phyloP scores from a whole-genome alignment of 495 filamentous ascomycete species.

The Penicillium malachiteum region DNA sequence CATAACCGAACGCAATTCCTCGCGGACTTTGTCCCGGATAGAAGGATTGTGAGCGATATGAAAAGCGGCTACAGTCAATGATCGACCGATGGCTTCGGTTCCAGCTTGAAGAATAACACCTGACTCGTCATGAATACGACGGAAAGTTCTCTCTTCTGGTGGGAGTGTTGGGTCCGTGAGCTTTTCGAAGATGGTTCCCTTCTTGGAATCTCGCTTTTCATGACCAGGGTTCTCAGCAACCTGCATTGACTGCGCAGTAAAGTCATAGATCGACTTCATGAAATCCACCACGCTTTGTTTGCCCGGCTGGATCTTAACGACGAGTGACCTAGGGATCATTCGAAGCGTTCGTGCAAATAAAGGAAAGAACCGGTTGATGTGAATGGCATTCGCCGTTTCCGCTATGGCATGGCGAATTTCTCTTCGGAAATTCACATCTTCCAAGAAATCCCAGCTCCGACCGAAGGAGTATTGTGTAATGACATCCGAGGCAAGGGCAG shows the following conservation, averaged over 20 bases:
- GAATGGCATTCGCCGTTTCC: not conserved
- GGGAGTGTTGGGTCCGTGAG: constrained; percentile 15
- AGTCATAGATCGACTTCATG: too few species aligned
- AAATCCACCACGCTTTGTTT: too few species aligned
- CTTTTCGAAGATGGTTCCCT: constrained; percentile 11
- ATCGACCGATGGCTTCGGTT: constrained; percentile 30
- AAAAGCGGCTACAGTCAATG: constrained; percentile 24
- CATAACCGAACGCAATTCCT: constrained; percentile 25
- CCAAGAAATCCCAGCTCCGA: constrained; percentile 12
- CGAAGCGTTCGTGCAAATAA: not conserved
- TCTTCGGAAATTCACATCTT: constrained; percentile 7
- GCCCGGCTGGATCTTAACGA: too few species aligned
- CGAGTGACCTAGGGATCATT: too few species aligned
- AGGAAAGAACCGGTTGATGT: not conserved
- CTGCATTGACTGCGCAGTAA: not conserved
- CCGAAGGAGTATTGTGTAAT: constrained; percentile 44
- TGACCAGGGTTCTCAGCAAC: not conserved
- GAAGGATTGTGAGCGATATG: constrained; percentile 24
- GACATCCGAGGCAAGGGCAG: constrained; percentile 43
- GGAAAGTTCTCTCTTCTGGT: constrained; percentile 16
- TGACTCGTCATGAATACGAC: constrained; percentile 30
- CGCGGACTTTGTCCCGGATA: constrained; percentile 14
- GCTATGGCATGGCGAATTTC: constrained; percentile 1
- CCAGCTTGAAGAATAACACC: constrained; percentile 30
- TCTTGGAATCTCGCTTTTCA: not conserved